Evolutionary conservation across 345 rosid species (phyloP).

Genomic region (Lumnitzera littorea): DNA sequence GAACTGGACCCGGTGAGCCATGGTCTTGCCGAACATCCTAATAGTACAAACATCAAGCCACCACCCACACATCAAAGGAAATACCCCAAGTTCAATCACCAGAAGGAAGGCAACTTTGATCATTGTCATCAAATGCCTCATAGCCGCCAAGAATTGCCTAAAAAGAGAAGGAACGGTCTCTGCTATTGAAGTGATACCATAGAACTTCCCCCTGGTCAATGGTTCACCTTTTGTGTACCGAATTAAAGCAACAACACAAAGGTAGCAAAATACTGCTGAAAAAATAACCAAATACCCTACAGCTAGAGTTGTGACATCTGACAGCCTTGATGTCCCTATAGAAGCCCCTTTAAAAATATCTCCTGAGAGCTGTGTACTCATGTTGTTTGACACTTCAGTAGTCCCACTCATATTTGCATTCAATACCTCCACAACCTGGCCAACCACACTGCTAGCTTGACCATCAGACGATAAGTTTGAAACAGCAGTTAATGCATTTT

Average conservation of each 20-base stretch:
- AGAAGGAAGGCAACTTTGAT: slow-evolving; percentile 96
- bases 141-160: slow-evolving; percentile 92
- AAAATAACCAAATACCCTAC: slow-evolving; percentile 85
- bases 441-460: slow-evolving; percentile 47
- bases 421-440: slow-evolving; percentile 53
- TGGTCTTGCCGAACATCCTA: slow-evolving; percentile 92
- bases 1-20: slow-evolving; percentile 82
- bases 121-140: slow-evolving; percentile 99
- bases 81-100: slow-evolving; percentile 97
- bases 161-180: slow-evolving; percentile 85
- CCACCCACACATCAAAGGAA: slow-evolving; percentile 99
- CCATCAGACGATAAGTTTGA: slow-evolving; percentile 70
- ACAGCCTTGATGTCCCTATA: slow-evolving; percentile 66
- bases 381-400: slow-evolving; percentile 44
- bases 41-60: slow-evolving; percentile 96
- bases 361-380: slow-evolving; percentile 40
- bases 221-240: slow-evolving; percentile 98
- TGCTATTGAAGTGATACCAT: slow-evolving; percentile 76
- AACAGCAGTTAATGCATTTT: slow-evolving; percentile 64
- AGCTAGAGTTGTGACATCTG: slow-evolving; percentile 92
- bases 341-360: slow-evolving; percentile 61
- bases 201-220: slow-evolving; percentile 67
- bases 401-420: slow-evolving; percentile 59
- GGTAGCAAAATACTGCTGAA: slow-evolving; percentile 64
- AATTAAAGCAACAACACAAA: slow-evolving; percentile 70